phyloP scores from a whole-genome alignment of 108 stramenopile genomes.

The Nannochloropsis oceanica region DNA sequence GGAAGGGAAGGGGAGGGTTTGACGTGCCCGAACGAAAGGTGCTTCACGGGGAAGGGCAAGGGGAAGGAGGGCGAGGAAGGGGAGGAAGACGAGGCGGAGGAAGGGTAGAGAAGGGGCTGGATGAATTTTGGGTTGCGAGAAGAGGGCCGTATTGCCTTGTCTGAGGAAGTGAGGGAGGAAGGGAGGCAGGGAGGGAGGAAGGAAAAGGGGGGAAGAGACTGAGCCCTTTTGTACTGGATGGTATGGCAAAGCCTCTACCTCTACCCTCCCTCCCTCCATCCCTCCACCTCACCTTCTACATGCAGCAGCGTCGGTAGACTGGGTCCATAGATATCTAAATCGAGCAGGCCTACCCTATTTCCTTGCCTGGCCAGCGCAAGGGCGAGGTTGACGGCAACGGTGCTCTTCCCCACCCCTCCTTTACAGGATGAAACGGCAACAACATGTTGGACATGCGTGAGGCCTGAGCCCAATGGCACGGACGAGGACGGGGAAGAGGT shows the following conservation, averaged over 20 bases:
- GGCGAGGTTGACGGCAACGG: conserved; percentile 89
- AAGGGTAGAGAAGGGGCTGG: not conserved
- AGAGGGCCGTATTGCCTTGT: not conserved
- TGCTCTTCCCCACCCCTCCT: conserved; percentile 98
- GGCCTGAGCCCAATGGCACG: conserved; percentile 1
- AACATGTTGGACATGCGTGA: conserved; percentile 14
- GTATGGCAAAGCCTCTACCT: not conserved
- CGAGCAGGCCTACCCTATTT: conserved; percentile 73
- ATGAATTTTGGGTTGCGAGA: not conserved
- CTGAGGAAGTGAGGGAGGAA: not conserved
- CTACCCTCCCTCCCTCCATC: not conserved
- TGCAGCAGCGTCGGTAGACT: conserved; percentile 46
- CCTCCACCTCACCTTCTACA: not conserved
- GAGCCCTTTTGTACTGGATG: not conserved
- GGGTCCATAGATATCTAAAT: conserved; percentile 94
- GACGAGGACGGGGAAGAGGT: not conserved
- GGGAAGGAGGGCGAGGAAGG: not conserved
- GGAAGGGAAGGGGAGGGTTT: conserved; percentile 25
- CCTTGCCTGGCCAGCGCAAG: conserved; percentile 68
- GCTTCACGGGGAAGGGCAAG: not conserved
- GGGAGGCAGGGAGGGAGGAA: not conserved
- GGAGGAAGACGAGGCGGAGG: not conserved
- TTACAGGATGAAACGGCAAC: conserved; percentile 41
- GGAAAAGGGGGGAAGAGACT: not conserved
- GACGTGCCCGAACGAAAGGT: conserved; percentile 34